phyloP scores from a whole-genome alignment of 2,329 filamentous ascomycete species.

The Cercospora brassicicola region DNA sequence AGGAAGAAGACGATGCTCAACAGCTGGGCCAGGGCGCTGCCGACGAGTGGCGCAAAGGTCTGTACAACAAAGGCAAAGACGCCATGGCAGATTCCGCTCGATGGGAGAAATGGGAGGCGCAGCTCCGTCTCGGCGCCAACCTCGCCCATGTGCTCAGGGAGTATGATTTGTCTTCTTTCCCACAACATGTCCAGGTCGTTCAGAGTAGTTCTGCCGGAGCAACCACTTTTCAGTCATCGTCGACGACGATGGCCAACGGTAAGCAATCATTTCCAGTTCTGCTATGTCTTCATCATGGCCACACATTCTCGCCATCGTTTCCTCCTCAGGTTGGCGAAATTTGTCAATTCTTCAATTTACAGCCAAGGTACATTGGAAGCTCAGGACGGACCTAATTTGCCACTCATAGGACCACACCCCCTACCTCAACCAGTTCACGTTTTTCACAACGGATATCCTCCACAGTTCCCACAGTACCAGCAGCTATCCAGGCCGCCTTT shows the following conservation, averaged over 20 bases:
- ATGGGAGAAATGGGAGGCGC: constrained; percentile 72
- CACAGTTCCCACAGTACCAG: constrained; percentile 15
- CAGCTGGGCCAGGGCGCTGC: constrained; percentile 66
- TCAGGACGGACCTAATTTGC: constrained; percentile 9
- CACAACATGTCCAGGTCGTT: constrained; percentile 22
- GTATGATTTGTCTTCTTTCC: constrained; percentile 38
- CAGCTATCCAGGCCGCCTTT: constrained; percentile 3
- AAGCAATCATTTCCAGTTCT: constrained; percentile 26
- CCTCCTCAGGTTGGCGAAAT: neutral
- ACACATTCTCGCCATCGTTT: neutral
- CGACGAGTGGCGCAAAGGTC: constrained; percentile 78
- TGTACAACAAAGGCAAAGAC: constrained; percentile 63
- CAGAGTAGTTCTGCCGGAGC: constrained; percentile 30
- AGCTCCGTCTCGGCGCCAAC: constrained; percentile 32
- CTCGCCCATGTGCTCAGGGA: constrained; percentile 36
- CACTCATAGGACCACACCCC: constrained; percentile 29
- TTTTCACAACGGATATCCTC: constrained; percentile 23
- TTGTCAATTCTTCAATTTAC: neutral
- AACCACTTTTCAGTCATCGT: constrained; percentile 25
- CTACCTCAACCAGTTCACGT: constrained; percentile 35
- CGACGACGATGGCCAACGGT: constrained; percentile 29
- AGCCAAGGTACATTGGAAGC: neutral
- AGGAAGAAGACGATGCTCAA: constrained; percentile 64
- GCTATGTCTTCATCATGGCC: constrained; percentile 1
- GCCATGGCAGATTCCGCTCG: constrained; percentile 62